These are phyloP conservation scores for Podospora fimiseda DNA, from an alignment of 495 filamentous ascomycete species.

Conservation along the genomic window DNA sequence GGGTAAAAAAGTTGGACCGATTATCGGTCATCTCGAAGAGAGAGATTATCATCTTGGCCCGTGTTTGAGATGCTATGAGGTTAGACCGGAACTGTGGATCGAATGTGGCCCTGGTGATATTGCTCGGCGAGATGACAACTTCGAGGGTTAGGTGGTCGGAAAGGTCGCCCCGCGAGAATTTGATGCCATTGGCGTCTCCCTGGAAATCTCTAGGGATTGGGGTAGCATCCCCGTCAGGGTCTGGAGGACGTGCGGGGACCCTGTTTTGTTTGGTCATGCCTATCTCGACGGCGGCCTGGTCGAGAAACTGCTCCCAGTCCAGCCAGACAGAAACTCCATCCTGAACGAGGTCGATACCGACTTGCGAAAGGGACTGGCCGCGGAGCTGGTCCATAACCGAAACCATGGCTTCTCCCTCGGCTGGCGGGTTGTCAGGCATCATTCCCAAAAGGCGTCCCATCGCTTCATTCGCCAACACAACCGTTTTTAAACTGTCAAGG, in stretches of 20 bases:
- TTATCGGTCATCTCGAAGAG: conserved; percentile 53
- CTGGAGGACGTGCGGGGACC: background rate
- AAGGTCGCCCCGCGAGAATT: conserved; percentile 24
- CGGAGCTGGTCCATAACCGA: conserved; percentile 41
- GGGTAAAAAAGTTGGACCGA: conserved; percentile 55
- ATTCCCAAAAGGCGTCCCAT: conserved; percentile 58
- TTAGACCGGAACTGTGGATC: conserved; percentile 24
- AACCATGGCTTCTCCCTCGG: conserved; percentile 24
- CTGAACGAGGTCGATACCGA: conserved; percentile 57
- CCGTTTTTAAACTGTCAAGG: conserved; percentile 53
- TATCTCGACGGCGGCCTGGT: conserved; percentile 44
- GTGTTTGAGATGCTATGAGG: conserved; percentile 33
- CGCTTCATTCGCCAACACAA: conserved; percentile 64
- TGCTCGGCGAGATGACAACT: conserved; percentile 44
- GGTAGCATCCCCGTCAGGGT: conserved; percentile 14
- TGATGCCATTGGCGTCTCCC: conserved; percentile 4
- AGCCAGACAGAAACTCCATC: conserved; percentile 49
- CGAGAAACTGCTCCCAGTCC: conserved; percentile 50
- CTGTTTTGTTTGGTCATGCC: conserved; percentile 19
- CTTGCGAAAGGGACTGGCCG: conserved; percentile 51
- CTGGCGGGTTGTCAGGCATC: conserved; percentile 22
- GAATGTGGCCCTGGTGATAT: conserved; percentile 21
- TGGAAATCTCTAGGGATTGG: conserved; percentile 14
- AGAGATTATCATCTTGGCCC: conserved; percentile 62
- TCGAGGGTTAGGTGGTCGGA: conserved; percentile 46